These are phyloP conservation scores for Syzygium syzygioides DNA, from an alignment of 441 rosid genomes.

Conservation along the genomic window DNA sequence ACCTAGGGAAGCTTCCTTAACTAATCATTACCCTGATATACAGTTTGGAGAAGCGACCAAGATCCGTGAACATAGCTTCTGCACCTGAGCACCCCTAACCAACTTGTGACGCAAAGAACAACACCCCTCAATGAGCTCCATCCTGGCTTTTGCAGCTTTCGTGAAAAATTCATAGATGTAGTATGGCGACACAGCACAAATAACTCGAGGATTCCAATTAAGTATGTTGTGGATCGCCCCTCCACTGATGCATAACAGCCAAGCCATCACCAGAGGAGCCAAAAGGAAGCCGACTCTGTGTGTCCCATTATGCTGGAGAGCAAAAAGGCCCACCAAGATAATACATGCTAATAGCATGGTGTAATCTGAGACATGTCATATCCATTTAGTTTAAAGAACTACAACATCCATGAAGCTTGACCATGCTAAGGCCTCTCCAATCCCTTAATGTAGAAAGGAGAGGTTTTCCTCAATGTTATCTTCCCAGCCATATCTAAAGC, in stretches of 20 bases:
- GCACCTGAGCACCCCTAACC: constrained; percentile 13
- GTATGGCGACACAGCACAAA: constrained; percentile 29
- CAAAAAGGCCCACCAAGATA: constrained; percentile 25
- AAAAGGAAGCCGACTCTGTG: constrained; percentile 33
- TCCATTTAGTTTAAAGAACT: not conserved
- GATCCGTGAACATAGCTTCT: constrained; percentile 42
- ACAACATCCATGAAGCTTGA: too few relatives aligned
- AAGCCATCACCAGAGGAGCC: constrained; percentile 27
- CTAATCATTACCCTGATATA: constrained; percentile 17
- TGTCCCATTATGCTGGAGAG: constrained; percentile 35
- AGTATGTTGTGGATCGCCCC: constrained; percentile 29
- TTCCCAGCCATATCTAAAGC: too few relatives aligned
- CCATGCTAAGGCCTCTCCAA: too few relatives aligned
- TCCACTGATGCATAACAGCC: constrained; percentile 27
- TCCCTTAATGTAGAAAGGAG: too few relatives aligned
- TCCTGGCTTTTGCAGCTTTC: constrained; percentile 21
- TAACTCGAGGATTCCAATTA: constrained; percentile 21
- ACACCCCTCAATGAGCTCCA: constrained; percentile 30
- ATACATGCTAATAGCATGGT: constrained; percentile 12
- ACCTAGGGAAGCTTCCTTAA: too few relatives aligned
- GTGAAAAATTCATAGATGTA: constrained; percentile 19
- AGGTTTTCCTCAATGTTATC: too few relatives aligned
- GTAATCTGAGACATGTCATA: constrained; percentile 5
- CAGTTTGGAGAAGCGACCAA: constrained; percentile 29
- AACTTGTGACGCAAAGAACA: constrained; percentile 20